These are phyloP conservation scores for Monosporascus sp. DNA, from an alignment of 2,329 filamentous ascomycete species.

Conservation along the genomic window DNA sequence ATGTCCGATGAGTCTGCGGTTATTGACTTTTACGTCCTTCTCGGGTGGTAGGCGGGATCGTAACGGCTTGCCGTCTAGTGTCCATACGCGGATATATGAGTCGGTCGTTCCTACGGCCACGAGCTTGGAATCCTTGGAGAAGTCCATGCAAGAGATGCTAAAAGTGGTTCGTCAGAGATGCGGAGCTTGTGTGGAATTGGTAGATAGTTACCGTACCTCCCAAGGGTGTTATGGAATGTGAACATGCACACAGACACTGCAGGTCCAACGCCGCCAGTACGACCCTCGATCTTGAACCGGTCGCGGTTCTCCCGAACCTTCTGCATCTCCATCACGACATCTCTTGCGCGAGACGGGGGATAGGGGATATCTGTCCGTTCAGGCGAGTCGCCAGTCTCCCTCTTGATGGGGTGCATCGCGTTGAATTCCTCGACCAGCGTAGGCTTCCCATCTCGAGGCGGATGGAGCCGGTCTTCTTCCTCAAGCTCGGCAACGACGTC, in stretches of 20 bases:
- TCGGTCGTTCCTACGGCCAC: conserved; percentile 87
- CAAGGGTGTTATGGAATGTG: conserved; percentile 94
- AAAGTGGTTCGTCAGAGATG: conserved; percentile 1
- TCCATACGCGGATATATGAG: conserved; percentile 95
- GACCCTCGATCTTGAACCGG: conserved; percentile 79
- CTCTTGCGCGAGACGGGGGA: conserved; percentile 80
- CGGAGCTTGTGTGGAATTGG: neutral
- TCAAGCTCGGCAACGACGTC: conserved; percentile 84
- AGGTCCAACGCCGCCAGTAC: conserved; percentile 77
- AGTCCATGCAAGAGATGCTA: conserved; percentile 88
- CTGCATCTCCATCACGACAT: conserved; percentile 91
- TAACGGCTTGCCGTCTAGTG: conserved; percentile 77
- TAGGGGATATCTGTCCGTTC: conserved; percentile 75
- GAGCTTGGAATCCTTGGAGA: conserved; percentile 83
- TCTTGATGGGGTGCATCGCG: conserved; percentile 72
- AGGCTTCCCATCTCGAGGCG: conserved; percentile 64
- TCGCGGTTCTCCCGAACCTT: conserved; percentile 91
- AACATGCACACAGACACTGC: conserved; percentile 92
- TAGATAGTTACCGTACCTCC: conserved; percentile 55
- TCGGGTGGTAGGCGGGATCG: conserved; percentile 57
- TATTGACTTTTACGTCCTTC: conserved; percentile 56
- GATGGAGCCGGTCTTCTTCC: conserved; percentile 75
- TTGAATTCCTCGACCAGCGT: conserved; percentile 85
- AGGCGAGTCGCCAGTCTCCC: conserved; percentile 81
- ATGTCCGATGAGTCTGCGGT: conserved; percentile 77